Conservation (phyloP, 164 flowering plant species). For the Warburgia ugandensis region DNA sequence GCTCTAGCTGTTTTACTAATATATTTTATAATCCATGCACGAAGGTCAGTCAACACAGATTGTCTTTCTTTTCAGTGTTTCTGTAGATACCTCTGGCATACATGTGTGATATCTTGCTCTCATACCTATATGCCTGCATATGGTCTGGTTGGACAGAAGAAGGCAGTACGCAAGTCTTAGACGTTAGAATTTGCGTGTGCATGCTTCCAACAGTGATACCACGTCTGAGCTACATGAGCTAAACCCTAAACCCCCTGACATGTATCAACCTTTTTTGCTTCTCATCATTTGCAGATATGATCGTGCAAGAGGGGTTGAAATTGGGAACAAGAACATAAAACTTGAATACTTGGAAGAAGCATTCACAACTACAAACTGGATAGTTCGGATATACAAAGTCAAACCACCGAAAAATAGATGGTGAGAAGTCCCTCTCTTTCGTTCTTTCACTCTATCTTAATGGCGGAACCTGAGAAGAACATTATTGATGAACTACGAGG, state of each 20-base stretch:
- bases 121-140: too few species aligned
- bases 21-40: too few species aligned
- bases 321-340: slow-evolving; percentile 91
- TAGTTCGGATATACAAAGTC: slow-evolving; percentile 92
- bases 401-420: slow-evolving; percentile 90
- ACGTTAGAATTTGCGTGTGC: too few species aligned
- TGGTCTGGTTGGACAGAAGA: too few species aligned
- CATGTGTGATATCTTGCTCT: not conserved
- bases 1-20: too few species aligned
- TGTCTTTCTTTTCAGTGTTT: too few species aligned
- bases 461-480: slow-evolving; percentile 10
- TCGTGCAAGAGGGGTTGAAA: slow-evolving; percentile 96
- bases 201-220: too few species aligned
- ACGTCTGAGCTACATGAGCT: too few species aligned
- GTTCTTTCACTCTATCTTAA: slow-evolving; percentile 3
- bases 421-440: slow-evolving; percentile 24
- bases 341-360: slow-evolving; percentile 97
- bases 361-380: slow-evolving; percentile 96
- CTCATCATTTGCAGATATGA: slow-evolving; percentile 53
- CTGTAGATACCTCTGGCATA: too few species aligned
- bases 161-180: too few species aligned
- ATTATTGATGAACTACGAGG: slow-evolving; percentile 12
- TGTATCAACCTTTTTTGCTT: not conserved
- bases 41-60: too few species aligned
- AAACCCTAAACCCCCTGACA: too few species aligned